Evolutionary conservation across 208 protist species (phyloP).

Genomic region (Leishmania tropica): DNA sequence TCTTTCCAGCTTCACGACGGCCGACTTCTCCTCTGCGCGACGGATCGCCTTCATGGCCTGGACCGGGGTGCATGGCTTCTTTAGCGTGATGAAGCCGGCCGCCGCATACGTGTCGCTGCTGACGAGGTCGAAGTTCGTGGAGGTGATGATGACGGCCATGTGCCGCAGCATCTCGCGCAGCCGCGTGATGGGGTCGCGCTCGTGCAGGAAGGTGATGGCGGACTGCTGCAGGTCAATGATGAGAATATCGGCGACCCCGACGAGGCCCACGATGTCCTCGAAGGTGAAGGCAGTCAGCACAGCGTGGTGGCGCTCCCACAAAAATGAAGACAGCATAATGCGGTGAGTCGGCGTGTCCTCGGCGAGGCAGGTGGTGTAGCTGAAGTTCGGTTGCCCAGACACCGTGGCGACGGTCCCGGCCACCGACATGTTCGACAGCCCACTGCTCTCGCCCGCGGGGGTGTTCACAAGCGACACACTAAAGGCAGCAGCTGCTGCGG

Average conservation of each 20-base stretch:
- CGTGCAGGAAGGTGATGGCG: slow-evolving; percentile 45
- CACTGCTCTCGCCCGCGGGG: slow-evolving; percentile 13
- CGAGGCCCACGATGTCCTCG: slow-evolving; percentile 71
- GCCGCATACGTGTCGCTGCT: slow-evolving; percentile 69
- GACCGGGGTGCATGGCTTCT: slow-evolving; percentile 84
- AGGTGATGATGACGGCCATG: slow-evolving; percentile 85
- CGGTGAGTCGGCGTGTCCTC: slow-evolving; percentile 84
- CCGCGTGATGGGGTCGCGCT: slow-evolving; percentile 64
- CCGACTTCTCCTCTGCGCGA: slow-evolving; percentile 79
- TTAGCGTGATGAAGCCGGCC: slow-evolving; percentile 83
- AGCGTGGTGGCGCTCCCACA: slow-evolving; percentile 89
- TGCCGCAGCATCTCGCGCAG: slow-evolving; percentile 78
- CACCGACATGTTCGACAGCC: slow-evolving; percentile 7
- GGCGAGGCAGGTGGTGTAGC: slow-evolving; percentile 86
- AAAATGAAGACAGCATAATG: slow-evolving; percentile 86
- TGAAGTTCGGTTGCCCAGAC: slow-evolving; percentile 37
- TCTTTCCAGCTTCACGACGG: slow-evolving; percentile 69
- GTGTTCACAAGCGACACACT: slow-evolving; percentile 21
- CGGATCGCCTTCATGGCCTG: slow-evolving; percentile 76
- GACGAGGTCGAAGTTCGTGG: slow-evolving; percentile 55
- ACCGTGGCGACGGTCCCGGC: neutral
- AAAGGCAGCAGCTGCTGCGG: neutral
- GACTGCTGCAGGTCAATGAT: slow-evolving; percentile 87
- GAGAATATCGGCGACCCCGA: slow-evolving; percentile 82
- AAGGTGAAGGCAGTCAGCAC: slow-evolving; percentile 79